Percentiles rank a stretch among this genome's conserved stretches.
These are phyloP conservation scores for Cytidiella melzeri DNA, from an alignment of 768 basidiomycete genomes.

Conservation along the genomic window DNA sequence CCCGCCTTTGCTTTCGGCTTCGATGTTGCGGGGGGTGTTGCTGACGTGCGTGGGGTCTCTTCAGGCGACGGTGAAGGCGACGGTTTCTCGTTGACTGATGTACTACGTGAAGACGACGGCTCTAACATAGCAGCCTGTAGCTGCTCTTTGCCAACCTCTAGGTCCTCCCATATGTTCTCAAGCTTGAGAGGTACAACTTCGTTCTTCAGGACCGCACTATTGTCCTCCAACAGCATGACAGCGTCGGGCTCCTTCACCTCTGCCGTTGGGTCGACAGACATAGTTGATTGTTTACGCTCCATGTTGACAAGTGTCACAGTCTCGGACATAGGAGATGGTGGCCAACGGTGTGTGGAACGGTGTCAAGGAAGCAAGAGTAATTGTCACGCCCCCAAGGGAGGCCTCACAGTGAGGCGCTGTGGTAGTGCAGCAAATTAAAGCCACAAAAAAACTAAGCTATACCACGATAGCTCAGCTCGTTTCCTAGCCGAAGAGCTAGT, in stretches of 20 bases:
- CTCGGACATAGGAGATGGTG: neutral
- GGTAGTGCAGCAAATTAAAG: conserved; percentile 6
- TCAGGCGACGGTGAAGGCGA: conserved; percentile 22
- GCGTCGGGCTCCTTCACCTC: neutral
- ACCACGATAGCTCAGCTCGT: neutral
- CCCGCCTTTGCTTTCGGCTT: conserved; percentile 27
- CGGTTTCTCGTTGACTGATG: conserved; percentile 15
- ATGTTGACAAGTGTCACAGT: neutral
- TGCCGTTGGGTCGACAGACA: conserved; percentile 1
- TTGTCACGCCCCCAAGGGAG: conserved; percentile 1
- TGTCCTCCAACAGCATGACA: conserved; percentile 10
- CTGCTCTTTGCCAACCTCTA: too few relatives aligned
- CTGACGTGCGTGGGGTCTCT: conserved; percentile 25
- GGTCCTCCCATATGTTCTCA: neutral
- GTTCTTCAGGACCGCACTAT: conserved; percentile 11
- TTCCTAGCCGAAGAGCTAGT: neutral
- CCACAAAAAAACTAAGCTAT: conserved; percentile 5
- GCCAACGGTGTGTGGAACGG: neutral
- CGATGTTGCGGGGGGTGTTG: conserved; percentile 28
- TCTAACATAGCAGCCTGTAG: neutral
- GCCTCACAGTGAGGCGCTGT: conserved; percentile 8
- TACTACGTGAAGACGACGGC: conserved; percentile 13
- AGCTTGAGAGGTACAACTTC: neutral
- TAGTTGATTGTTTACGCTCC: neutral
- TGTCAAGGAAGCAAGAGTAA: conserved; percentile 1